A percentile compares a stretch with the other conserved stretches of the same genome.
Evolutionary conservation across 139 green algal genomes (phyloP).

Genomic region (Spirogloea muscicola): DNA sequence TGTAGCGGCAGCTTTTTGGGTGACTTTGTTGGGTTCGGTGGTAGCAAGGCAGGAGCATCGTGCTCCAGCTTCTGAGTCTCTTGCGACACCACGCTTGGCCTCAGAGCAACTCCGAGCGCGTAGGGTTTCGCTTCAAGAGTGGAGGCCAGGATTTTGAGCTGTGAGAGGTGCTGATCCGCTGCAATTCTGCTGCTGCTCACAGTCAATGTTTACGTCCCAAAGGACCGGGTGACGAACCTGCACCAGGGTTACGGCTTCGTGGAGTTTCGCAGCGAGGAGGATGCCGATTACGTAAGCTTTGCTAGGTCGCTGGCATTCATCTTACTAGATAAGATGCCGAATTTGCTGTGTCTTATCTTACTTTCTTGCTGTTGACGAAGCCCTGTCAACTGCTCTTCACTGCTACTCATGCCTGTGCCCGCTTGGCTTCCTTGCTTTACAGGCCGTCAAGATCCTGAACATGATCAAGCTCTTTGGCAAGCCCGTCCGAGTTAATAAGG

Average conservation of each 20-base stretch:
- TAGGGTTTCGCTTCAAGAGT: too few species aligned
- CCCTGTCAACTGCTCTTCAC: not conserved
- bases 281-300: constrained; percentile 84
- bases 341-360: not conserved
- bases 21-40: too few species aligned
- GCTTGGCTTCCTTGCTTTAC: constrained; percentile 18
- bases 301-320: not conserved
- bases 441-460: constrained; percentile 93
- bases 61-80: too few species aligned
- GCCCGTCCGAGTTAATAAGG: constrained; percentile 93
- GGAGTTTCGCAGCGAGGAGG: constrained; percentile 86
- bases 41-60: too few species aligned
- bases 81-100: too few species aligned
- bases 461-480: constrained; percentile 96
- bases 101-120: too few species aligned
- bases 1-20: too few species aligned
- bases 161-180: too few species aligned
- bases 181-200: too few species aligned
- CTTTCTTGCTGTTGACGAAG: too few species aligned
- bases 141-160: too few species aligned
- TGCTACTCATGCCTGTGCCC: not conserved
- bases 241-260: constrained; percentile 99
- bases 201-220: constrained; percentile 95
- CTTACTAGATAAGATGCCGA: not conserved
- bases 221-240: constrained; percentile 88